Conservation (phyloP, 768 basidiomycete genomes). For the Lyophyllum decastes region DNA sequence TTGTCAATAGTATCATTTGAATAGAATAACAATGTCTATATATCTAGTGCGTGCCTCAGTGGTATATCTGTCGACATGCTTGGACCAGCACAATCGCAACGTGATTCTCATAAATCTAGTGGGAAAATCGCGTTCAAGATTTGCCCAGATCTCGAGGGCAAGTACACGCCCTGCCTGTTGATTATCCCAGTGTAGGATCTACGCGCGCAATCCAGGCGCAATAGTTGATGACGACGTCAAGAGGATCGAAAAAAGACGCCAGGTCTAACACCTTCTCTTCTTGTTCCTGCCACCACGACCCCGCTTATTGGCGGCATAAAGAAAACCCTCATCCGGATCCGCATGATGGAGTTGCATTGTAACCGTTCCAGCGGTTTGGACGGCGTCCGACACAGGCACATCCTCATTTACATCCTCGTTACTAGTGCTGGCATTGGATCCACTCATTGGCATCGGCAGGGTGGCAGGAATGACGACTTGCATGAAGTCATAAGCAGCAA, state of each 20-base stretch:
- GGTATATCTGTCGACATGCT: too few relatives aligned
- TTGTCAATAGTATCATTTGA: too few relatives aligned
- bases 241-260: not conserved
- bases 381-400: not conserved
- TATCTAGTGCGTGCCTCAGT: too few relatives aligned
- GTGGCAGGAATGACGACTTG: constrained; percentile 38
- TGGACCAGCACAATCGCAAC: too few relatives aligned
- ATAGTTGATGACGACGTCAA: not conserved
- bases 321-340: constrained; percentile 26
- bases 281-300: constrained; percentile 21
- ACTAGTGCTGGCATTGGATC: not conserved
- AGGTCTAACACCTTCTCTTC: constrained; percentile 21
- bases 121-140: too few relatives aligned
- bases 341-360: constrained; percentile 18
- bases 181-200: not conserved
- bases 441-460: not conserved
- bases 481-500: constrained; percentile 62
- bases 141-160: not conserved
- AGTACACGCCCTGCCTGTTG: not conserved
- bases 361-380: not conserved
- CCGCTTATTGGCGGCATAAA: constrained; percentile 12
- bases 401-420: not conserved
- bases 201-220: not conserved
- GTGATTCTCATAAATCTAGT: too few relatives aligned
- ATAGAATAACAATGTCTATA: too few relatives aligned